Conservation (phyloP, 129 eudicot species). For the Flaveria robusta region DNA sequence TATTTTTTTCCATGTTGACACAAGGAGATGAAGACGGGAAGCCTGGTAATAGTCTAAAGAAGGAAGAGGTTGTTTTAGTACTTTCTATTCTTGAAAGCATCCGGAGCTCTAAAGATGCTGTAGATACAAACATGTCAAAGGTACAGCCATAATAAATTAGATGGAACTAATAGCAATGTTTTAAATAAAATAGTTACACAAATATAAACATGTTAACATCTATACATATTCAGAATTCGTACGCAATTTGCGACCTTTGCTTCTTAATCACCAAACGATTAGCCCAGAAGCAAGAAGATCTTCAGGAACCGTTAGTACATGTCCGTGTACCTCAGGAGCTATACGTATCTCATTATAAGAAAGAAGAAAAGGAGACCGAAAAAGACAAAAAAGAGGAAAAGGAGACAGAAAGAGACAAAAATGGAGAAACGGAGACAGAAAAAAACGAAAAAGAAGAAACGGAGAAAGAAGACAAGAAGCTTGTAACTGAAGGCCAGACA, state of each 20-base stretch:
- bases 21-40: slow-evolving; percentile 68
- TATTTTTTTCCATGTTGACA: slow-evolving; percentile 73
- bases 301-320: slow-evolving; percentile 40
- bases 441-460: slow-evolving; percentile 47
- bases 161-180: neutral
- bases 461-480: slow-evolving; percentile 27
- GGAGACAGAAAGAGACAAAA: slow-evolving; percentile 55
- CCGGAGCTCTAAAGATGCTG: slow-evolving; percentile 68
- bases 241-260: slow-evolving; percentile 90
- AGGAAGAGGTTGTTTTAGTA: slow-evolving; percentile 56
- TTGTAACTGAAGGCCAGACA: slow-evolving; percentile 56
- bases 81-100: slow-evolving; percentile 59
- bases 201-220: neutral
- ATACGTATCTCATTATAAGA: slow-evolving; percentile 60
- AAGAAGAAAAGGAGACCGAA: slow-evolving; percentile 28
- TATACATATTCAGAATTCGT: slow-evolving; percentile 59
- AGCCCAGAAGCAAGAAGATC: slow-evolving; percentile 57
- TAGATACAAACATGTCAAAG: slow-evolving; percentile 64
- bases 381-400: neutral
- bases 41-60: slow-evolving; percentile 47
- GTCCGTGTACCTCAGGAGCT: slow-evolving; percentile 57
- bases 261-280: slow-evolving; percentile 61
- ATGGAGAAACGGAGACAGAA: slow-evolving; percentile 33
- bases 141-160: slow-evolving; percentile 34
- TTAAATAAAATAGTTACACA: neutral